Percentiles rank a stretch among this genome's conserved stretches.
phyloP scores from a whole-genome alignment of 768 basidiomycete genomes.

The Suillus placidus region DNA sequence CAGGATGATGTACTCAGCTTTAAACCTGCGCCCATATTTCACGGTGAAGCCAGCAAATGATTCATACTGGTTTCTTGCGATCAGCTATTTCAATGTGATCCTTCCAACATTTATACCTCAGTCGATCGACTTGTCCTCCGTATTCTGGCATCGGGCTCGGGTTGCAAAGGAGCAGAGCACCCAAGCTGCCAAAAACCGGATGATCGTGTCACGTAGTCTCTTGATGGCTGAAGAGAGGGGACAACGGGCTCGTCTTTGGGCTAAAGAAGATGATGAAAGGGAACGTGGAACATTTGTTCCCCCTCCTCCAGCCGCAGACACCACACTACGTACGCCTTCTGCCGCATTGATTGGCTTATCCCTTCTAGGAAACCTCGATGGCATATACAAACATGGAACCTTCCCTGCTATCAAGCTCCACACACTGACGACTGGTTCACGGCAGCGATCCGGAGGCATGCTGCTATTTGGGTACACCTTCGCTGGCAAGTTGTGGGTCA shows the following conservation, averaged over 20 bases:
- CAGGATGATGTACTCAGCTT: conserved; percentile 85
- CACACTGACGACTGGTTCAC: conserved; percentile 79
- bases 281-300: conserved; percentile 45
- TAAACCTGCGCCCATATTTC: conserved; percentile 73
- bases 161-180: conserved; percentile 69
- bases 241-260: conserved; percentile 64
- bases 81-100: conserved; percentile 81
- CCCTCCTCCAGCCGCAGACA: conserved; percentile 24
- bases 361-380: conserved; percentile 83
- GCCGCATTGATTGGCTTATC: conserved; percentile 76
- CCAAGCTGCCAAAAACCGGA: conserved; percentile 61
- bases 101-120: conserved; percentile 73
- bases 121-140: conserved; percentile 39
- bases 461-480: conserved; percentile 83
- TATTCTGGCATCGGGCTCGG: conserved; percentile 78
- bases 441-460: conserved; percentile 79
- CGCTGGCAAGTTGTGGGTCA: conserved; percentile 74
- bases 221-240: conserved; percentile 70
- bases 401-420: conserved; percentile 65
- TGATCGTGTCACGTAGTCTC: conserved; percentile 61
- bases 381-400: conserved; percentile 69
- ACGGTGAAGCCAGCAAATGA: conserved; percentile 46
- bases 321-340: conserved; percentile 49
- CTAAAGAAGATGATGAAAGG: conserved; percentile 73
- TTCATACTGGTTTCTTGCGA: conserved; percentile 83